Base-by-base conservation (phyloP, 176 grass and related monocot species). In the Phyllostachys edulis region DNA sequence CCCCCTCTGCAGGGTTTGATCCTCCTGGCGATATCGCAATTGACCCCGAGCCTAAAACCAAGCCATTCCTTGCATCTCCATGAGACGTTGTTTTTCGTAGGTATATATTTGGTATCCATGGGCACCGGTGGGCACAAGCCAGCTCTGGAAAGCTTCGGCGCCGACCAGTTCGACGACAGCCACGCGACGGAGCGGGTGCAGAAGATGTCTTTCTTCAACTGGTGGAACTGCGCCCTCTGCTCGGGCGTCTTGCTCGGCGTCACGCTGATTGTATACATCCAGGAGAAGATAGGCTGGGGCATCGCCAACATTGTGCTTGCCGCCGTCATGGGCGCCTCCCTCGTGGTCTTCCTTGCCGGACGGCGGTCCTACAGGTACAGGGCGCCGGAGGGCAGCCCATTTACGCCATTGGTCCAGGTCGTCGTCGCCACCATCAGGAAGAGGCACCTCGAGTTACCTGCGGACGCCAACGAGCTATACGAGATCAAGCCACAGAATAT, bases 201-300 rank as follows among this genome's bases (percentile, higher is more conserved):
- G 74, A 98, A 95, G 89, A 98, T 98, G 92, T 98, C 95, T n/a
- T 98, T 82, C 89, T 98, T 98, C 82, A 95, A 98, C 82, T 98
- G 92, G 92, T 98, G 95, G 95, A 95, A 73, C 85, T 98, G 87
- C 55, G 87, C 82, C 18, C 87, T 98, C 63, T 91, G 95, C 78
- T 66, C 86, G 0, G 91, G 92, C 0, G 18, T 95, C 3, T 23
- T 95, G 2, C 87, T 98, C 7, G 95, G 92, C 26, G 90, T 90
- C 89, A 93, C 95, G 7, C 37, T 79, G 18, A 67, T 98, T 21
- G 84, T 85, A 24, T 95, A 91, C 80, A 34, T 89, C 40, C 78
- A 91, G 54, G 90, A 93, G 5, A 63, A 36, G 5, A 20, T 95
- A 18, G 86, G 92, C 0, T 95, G 92, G 95, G 93, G 89, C 52